phyloP scores from a whole-genome alignment of 352 stramenopile species.

The Thraustotheca clavata region DNA sequence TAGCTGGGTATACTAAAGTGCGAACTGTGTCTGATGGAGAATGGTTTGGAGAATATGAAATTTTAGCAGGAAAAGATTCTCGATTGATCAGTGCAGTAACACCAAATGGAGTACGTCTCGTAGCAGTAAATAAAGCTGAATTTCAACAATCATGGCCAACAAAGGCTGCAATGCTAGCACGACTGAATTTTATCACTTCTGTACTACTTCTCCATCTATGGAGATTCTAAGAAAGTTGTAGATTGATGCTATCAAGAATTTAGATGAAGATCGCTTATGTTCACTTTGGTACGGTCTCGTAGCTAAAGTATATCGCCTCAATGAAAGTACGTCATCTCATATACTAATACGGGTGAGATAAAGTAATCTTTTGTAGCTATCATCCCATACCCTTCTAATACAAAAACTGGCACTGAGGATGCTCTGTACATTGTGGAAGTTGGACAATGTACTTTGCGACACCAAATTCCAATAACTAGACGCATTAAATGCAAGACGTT shows the following conservation, averaged over 20 bases:
- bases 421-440: slow-evolving; percentile 2
- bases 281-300: slow-evolving; percentile 14
- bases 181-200: slow-evolving; percentile 2
- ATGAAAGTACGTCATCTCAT: background rate
- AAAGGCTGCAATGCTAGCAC: background rate
- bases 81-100: slow-evolving; percentile 5
- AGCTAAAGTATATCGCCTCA: background rate
- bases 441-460: slow-evolving; percentile 8
- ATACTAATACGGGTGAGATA: background rate
- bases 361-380: slow-evolving; percentile 6
- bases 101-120: background rate
- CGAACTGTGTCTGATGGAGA: background rate
- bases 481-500: background rate
- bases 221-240: background rate
- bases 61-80: background rate
- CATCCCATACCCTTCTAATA: background rate
- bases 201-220: background rate
- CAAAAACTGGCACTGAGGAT: background rate
- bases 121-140: slow-evolving; percentile 16
- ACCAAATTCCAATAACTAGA: background rate
- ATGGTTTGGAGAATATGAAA: slow-evolving; percentile 17
- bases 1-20: background rate
- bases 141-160: slow-evolving; percentile 6
- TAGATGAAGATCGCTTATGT: slow-evolving; percentile 14
- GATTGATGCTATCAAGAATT: background rate